A percentile compares a stretch with the other conserved stretches of the same genome.
These are phyloP conservation scores for Schwanniomyces polymorphus DNA, from an alignment of 805 yeast genomes.

Conservation along the genomic window DNA sequence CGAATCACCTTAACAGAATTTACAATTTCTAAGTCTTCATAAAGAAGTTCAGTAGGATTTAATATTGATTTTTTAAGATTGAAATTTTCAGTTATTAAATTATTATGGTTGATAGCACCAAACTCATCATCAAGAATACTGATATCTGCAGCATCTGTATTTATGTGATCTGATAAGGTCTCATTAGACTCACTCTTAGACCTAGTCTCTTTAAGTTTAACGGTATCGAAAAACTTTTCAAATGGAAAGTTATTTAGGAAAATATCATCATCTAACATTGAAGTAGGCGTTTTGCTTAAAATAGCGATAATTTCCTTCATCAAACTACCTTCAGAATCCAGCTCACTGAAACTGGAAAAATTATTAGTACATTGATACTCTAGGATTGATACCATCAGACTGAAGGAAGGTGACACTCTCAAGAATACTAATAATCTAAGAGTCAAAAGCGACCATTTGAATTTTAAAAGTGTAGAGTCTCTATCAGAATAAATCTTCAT, in stretches of 20 bases:
- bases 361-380: conserved; percentile 12
- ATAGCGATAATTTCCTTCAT: conserved; percentile 5
- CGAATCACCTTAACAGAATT: background rate
- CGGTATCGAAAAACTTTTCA: background rate
- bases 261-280: background rate
- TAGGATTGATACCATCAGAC: conserved; percentile 10
- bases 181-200: background rate
- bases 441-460: conserved; percentile 4
- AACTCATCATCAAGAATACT: conserved; percentile 11
- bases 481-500: background rate
- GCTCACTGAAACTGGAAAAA: conserved; percentile 6
- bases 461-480: background rate
- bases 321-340: conserved; percentile 1
- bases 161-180: background rate
- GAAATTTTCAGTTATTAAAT: background rate
- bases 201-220: background rate
- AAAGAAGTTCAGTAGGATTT: background rate
- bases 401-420: background rate
- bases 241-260: conserved; percentile 7
- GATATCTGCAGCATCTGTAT: background rate
- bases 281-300: background rate
- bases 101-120: background rate
- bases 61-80: background rate
- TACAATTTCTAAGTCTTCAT: background rate
- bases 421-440: background rate